A percentile compares a stretch with the other conserved stretches of the same genome.
Conservation (phyloP, 2,329 filamentous ascomycete genomes). For the Juglanconis juglandina region DNA sequence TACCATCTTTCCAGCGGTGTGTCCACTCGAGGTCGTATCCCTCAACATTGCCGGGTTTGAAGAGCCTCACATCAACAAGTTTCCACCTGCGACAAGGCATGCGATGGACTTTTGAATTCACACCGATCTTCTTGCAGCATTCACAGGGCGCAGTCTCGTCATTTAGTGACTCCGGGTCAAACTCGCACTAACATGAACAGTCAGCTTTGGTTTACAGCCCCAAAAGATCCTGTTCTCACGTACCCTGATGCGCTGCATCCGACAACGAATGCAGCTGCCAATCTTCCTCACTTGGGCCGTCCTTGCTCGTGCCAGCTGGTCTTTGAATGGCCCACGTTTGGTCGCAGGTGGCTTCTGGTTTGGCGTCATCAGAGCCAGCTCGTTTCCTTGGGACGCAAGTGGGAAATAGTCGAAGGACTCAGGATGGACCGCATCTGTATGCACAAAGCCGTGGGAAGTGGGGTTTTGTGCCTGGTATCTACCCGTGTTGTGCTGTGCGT, state of each 20-base stretch:
- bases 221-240: constrained; percentile 24
- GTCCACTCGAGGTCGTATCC: constrained; percentile 53
- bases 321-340: constrained; percentile 53
- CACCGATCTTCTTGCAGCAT: constrained; percentile 49
- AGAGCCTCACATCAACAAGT: constrained; percentile 55
- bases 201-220: background rate
- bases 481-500: background rate
- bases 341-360: constrained; percentile 35
- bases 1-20: constrained; percentile 53
- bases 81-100: constrained; percentile 60
- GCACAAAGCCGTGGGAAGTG: constrained; percentile 1
- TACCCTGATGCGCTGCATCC: constrained; percentile 61
- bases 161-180: constrained; percentile 34
- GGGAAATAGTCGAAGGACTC: constrained; percentile 11
- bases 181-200: constrained; percentile 44
- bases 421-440: constrained; percentile 4
- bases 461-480: constrained; percentile 1
- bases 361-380: constrained; percentile 25
- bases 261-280: constrained; percentile 58
- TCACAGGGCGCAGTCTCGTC: constrained; percentile 47
- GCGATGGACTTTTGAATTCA: constrained; percentile 47
- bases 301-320: constrained; percentile 46
- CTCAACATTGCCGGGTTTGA: constrained; percentile 56
- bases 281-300: constrained; percentile 57
- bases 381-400: constrained; percentile 12